Conservation (phyloP, 129 eudicot species). For the Lactuca sativa region DNA sequence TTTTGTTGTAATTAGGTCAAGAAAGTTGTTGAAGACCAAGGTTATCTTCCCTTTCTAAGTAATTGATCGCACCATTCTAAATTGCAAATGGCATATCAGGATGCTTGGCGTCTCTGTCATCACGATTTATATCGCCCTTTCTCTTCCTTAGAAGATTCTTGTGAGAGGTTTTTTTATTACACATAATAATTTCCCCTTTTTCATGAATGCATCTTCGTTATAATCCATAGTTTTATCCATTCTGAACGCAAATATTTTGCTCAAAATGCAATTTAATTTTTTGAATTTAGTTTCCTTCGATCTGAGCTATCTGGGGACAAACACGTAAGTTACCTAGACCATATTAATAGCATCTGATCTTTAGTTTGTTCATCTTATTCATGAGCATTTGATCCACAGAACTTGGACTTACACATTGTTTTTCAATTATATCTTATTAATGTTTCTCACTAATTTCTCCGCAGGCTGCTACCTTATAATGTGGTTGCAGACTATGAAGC, state of each 20-base stretch:
- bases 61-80: too few species aligned
- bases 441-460: neutral
- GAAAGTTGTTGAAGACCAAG: too few species aligned
- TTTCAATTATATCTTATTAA: neutral
- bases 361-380: neutral
- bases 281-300: neutral
- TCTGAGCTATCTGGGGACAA: neutral
- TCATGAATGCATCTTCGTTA: neutral
- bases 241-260: neutral
- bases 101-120: too few species aligned
- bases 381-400: too few species aligned
- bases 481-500: conserved; percentile 94
- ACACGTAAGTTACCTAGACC: neutral
- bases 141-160: neutral
- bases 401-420: too few species aligned
- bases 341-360: neutral
- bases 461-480: conserved; percentile 87
- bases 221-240: neutral
- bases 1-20: too few species aligned
- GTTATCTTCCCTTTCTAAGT: too few species aligned
- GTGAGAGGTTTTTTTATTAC: conserved; percentile 54
- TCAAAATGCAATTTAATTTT: too few species aligned
- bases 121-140: too few species aligned
- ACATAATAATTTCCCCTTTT: neutral
- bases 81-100: too few species aligned